Base-by-base conservation (phyloP, 202 grass and related monocot species). In the Bolboschoenoplectus hybrid region DNA sequence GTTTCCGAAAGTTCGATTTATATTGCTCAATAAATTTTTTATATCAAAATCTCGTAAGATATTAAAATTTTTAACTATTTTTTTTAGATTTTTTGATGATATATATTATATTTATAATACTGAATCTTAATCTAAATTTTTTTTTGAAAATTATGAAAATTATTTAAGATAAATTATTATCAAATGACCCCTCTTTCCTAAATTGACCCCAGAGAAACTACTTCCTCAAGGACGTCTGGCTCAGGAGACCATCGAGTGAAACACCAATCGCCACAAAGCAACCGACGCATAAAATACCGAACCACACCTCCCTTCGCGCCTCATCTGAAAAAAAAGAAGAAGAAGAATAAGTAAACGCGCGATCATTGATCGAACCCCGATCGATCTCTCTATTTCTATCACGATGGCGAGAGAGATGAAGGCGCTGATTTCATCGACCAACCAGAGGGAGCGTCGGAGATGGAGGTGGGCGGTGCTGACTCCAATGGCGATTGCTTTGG, bases 401-500 rank as follows among this genome's bases (percentile, higher is more conserved):
- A 41, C 53, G 14, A 60, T 79, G 52, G 13, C 13, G 6, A 84
- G 32, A 35, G 8, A 20, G 44, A 51, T 85, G 40, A 71, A 57
- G 68, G 14, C 26, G 38, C 17, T 26, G 45, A 41, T 50, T 57
- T 41, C 83, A 58, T 34, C 51, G 40, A 19, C 47, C 17, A 85
- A 85, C 9, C 82, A 53, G 4, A 85, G 73, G 76, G 56, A 76
- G 61, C 61, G 74, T 2, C 52, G 52, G 43, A 82, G 64, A 50
- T 67, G 58, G 56, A 65, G 45, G 35, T 82, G 80, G 51, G 49
- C 51, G 2, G 34, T 74, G 44, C 17, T 51, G 64, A 7, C 74
- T 56, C 65, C 88, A 78, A 66, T 86, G 84, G 84, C 58, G 62
- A 70, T 90, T 8, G 81, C 35, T 43, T 61, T 90, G 78, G 71